Evolutionary conservation across 495 filamentous ascomycete species (phyloP).

Genomic region (Cercophora sp.): DNA sequence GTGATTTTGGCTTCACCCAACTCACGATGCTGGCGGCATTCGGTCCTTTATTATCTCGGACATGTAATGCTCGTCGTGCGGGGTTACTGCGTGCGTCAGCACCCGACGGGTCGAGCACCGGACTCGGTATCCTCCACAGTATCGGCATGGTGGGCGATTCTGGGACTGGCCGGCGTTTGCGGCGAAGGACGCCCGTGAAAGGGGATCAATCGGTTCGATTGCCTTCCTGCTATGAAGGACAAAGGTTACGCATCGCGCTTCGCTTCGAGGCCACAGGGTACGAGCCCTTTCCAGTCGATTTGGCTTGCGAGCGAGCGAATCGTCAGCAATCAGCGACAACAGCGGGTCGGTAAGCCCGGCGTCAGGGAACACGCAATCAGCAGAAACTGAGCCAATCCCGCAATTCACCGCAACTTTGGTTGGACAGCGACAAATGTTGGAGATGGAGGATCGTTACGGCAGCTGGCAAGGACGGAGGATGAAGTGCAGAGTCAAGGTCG

Average conservation of each 20-base stretch:
- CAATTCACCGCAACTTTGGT: no score
- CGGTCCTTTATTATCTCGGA: slow-evolving; percentile 3
- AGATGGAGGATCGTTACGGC: no score
- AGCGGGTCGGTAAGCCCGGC: slow-evolving; percentile 7
- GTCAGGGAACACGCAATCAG: not conserved
- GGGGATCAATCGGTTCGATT: slow-evolving; percentile 12
- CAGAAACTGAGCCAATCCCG: no score
- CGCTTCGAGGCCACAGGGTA: not conserved
- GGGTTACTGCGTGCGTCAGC: not conserved
- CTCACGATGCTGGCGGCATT: slow-evolving; percentile 13
- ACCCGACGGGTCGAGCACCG: not conserved
- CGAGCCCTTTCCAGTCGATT: not conserved
- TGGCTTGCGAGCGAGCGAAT: not conserved
- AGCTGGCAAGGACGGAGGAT: no score
- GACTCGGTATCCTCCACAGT: slow-evolving; percentile 15
- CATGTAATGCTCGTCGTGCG: slow-evolving; percentile 7
- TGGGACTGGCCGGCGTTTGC: not conserved
- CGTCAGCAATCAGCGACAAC: slow-evolving; percentile 5
- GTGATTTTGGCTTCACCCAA: no score
- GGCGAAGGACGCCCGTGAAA: not conserved
- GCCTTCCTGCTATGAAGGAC: slow-evolving; percentile 18
- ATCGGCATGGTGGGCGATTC: slow-evolving; percentile 1
- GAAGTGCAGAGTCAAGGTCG: not conserved
- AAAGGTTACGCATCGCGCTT: slow-evolving; percentile 20
- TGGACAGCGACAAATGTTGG: no score